phyloP scores from a whole-genome alignment of 331 rosid species.

The Arachis monticola region DNA sequence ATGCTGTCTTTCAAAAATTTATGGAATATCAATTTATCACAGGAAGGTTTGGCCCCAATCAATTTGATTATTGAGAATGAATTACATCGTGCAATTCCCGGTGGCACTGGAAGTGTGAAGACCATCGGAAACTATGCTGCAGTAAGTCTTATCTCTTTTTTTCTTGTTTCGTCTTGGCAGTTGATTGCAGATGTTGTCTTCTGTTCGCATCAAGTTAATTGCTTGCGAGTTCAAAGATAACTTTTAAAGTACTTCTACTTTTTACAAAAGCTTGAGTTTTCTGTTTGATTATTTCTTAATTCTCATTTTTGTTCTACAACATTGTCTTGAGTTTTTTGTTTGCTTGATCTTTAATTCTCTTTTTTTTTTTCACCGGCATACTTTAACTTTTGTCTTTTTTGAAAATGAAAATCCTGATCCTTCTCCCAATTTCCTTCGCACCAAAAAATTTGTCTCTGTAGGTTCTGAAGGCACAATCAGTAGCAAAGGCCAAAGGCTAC shows the following conservation, averaged over 20 bases:
- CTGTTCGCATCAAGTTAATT: constrained; percentile 12
- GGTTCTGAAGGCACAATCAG: constrained; percentile 97
- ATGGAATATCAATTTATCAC: constrained; percentile 40
- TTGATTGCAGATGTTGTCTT: constrained; percentile 26
- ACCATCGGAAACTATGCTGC: constrained; percentile 99
- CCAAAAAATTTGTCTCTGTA: constrained; percentile 16
- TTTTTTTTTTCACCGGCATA: constrained; percentile 12
- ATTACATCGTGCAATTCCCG: constrained; percentile 96
- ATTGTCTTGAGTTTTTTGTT: constrained; percentile 28
- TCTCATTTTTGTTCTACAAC: background rate
- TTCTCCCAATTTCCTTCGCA: background rate
- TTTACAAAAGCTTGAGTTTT: too few relatives aligned
- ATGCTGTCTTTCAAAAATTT: constrained; percentile 2
- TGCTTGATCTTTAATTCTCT: constrained; percentile 27
- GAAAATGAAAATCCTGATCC: background rate
- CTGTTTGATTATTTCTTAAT: too few relatives aligned
- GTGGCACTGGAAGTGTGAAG: constrained; percentile 99
- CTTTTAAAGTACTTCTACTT: background rate
- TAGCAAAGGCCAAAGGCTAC: constrained; percentile 89
- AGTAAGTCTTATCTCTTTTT: constrained; percentile 55
- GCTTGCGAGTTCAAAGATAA: constrained; percentile 4
- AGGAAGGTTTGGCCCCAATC: constrained; percentile 98
- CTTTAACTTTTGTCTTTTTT: background rate
- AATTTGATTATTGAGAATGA: constrained; percentile 84
- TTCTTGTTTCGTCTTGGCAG: constrained; percentile 2